These are phyloP conservation scores for Melaleuca alternifolia DNA, from an alignment of 345 rosid genomes.

Conservation along the genomic window DNA sequence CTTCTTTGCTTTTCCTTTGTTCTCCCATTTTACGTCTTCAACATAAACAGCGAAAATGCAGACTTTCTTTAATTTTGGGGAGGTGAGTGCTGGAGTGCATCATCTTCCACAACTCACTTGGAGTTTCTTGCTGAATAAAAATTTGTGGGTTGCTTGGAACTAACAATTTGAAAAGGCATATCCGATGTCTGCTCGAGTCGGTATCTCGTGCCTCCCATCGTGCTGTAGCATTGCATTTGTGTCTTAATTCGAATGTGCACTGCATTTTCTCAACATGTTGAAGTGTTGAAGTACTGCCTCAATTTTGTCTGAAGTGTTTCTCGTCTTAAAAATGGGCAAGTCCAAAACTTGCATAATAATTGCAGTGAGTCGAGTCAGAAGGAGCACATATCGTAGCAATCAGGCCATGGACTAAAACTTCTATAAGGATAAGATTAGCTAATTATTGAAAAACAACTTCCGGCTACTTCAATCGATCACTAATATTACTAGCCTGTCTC, in stretches of 20 bases:
- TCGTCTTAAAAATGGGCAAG: neutral
- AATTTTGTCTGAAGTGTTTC: neutral
- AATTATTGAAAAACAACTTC: neutral
- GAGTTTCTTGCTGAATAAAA: neutral
- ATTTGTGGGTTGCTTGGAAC: neutral
- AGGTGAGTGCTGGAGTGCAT: neutral
- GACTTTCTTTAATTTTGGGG: neutral
- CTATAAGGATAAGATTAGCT: too few species aligned
- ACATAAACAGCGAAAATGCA: too few species aligned
- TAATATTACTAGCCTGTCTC: neutral
- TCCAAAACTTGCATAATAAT: neutral
- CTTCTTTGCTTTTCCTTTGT: too few species aligned
- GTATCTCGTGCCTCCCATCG: neutral
- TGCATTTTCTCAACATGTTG: neutral
- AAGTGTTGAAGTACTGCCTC: neutral
- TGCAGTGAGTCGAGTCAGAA: neutral
- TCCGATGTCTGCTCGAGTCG: neutral
- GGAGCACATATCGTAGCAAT: neutral
- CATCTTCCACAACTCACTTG: neutral
- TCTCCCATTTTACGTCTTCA: too few species aligned
- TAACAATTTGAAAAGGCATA: neutral
- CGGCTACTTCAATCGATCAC: neutral
- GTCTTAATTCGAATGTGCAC: neutral
- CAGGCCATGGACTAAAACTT: too few species aligned
- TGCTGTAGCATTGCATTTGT: neutral